Base-by-base conservation (phyloP, 768 basidiomycete genomes). In the Amanita pseudoporphyria region DNA sequence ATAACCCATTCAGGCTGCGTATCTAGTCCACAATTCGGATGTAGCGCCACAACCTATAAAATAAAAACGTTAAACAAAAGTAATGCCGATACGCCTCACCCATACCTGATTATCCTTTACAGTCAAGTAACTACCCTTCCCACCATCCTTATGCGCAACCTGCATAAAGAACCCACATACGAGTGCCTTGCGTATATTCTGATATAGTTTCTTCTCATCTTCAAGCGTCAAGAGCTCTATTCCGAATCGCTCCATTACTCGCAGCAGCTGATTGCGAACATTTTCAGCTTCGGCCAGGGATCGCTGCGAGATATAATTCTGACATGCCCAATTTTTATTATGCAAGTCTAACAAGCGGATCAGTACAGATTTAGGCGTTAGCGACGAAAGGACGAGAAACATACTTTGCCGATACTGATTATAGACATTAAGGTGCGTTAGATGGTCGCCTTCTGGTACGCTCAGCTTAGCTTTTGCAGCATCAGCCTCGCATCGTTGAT, bases 141-240 rank as follows among this genome's bases (percentile, higher is more conserved):
- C n/a, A n/a, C n/a, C n/a, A n/a, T 77, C 2, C 63, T 89, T 88
- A 65, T 96, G 92, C 6, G 94, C 96, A 10, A 91, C 81, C 62
- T 97, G 95, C 95, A 96, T 97, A 69, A 97, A 99, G 75, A 89
- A 99, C 1, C 94, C 96, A 57, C 84, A 87, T 4, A 88, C 85
- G 18, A 98, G 72, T 0, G 86, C 85, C 65, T 83, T 82, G 22
- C 91, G 79, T 49, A 98, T 82, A 56, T 83, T 84, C 47, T 68
- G 54, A 63, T 79, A 86, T 54, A 86, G 77, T 60, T 83, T 87
- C 59, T 72, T 74, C 57, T 86, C 78, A 56, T 92, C 85, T 22
- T 62, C 64, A 2, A 79, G 72, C 6, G n/a, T n/a, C n/a, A n/a
- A 64, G 18, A 93, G 62, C 24, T 86, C 84, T 30, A 95, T 69